Evolutionary conservation across 306 rosid genomes (phyloP).

Genomic region (apple (Malus domestica)): ASM211411v1 NC_041803.1:54250001-54250500

Average conservation of each 20-base stretch:
- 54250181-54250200: neutral
- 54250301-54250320: constrained; percentile 18
- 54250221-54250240: neutral
- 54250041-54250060: neutral
- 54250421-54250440: neutral
- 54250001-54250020: neutral
- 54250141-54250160: neutral
- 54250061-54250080: too few relatives aligned
- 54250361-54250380: constrained; percentile 72
- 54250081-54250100: neutral
- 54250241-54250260: neutral
- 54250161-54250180: neutral
- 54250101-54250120: neutral
- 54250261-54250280: constrained; percentile 1
- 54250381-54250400: constrained; percentile 97
- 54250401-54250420: constrained; percentile 59
- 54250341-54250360: constrained; percentile 87
- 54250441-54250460: constrained; percentile 2
- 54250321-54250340: constrained; percentile 56
- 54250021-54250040: neutral
- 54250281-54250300: neutral
- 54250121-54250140: neutral
- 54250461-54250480: constrained; percentile 11
- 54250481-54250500: neutral
- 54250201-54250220: neutral